Percentiles rank a stretch among this genome's conserved stretches.
Conservation (phyloP, 148 eudicot genomes). For the Limonium bicolor region DNA sequence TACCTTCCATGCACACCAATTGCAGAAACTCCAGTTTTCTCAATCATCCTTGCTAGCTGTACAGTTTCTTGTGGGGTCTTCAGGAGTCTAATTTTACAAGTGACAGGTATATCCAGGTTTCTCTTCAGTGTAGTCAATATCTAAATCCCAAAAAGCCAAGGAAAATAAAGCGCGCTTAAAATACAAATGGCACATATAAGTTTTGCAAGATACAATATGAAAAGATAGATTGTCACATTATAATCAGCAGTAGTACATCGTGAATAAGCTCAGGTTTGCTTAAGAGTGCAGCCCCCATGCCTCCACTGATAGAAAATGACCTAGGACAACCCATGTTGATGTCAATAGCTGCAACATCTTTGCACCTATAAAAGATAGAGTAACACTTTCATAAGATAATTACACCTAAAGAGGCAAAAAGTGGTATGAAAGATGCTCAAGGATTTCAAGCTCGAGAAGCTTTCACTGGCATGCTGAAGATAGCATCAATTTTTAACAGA, state of each 20-base stretch:
- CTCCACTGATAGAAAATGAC: slow-evolving; percentile 81
- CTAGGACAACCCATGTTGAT: slow-evolving; percentile 92
- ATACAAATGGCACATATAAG: neutral
- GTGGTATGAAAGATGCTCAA: neutral
- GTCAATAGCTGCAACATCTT: slow-evolving; percentile 88
- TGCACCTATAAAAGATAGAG: slow-evolving; percentile 35
- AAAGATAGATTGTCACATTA: no score
- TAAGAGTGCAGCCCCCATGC: slow-evolving; percentile 92
- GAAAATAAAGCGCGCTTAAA: slow-evolving; percentile 1
- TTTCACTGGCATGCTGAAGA: no score
- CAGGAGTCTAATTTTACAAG: slow-evolving; percentile 76
- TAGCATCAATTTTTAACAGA: no score
- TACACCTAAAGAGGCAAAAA: neutral
- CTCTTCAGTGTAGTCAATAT: slow-evolving; percentile 73
- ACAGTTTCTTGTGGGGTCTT: slow-evolving; percentile 47
- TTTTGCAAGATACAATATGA: no score
- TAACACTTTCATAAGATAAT: neutral
- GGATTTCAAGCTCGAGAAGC: no score
- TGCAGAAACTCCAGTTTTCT: slow-evolving; percentile 86
- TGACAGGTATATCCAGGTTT: slow-evolving; percentile 56
- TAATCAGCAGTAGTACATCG: slow-evolving; percentile 52
- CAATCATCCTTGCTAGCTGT: slow-evolving; percentile 68
- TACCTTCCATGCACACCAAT: slow-evolving; percentile 91
- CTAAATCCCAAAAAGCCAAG: slow-evolving; percentile 17
- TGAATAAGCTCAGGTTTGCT: slow-evolving; percentile 77